Conservation (phyloP, 345 rosid genomes). For the Citrus australasica region DNA sequence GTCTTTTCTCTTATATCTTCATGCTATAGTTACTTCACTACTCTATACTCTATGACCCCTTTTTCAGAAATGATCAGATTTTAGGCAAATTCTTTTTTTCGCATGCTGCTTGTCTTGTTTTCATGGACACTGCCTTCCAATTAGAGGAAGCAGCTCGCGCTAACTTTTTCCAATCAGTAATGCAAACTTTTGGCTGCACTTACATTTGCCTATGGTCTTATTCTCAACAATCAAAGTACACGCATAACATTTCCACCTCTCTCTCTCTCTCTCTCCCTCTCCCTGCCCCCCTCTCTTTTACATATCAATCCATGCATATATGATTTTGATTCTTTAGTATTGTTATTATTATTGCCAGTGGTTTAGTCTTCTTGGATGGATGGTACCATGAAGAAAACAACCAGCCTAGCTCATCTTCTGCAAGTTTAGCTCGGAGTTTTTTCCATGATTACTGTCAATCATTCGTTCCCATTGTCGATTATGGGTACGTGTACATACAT, state of each 20-base stretch:
- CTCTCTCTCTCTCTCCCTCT: background rate
- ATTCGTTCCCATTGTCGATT: slow-evolving; percentile 25
- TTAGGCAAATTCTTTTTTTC: too few species aligned
- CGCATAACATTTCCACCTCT: background rate
- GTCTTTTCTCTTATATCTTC: too few species aligned
- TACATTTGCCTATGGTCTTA: slow-evolving; percentile 73
- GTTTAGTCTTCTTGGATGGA: slow-evolving; percentile 50
- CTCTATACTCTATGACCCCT: too few species aligned
- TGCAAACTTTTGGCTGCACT: slow-evolving; percentile 44
- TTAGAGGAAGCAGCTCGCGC: slow-evolving; percentile 34
- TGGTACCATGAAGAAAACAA: slow-evolving; percentile 37
- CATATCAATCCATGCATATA: background rate
- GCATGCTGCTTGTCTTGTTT: background rate
- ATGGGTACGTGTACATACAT: slow-evolving; percentile 24
- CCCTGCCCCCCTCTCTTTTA: background rate
- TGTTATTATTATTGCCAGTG: slow-evolving; percentile 28
- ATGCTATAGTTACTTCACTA: too few species aligned
- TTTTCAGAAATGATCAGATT: too few species aligned
- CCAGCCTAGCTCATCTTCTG: slow-evolving; percentile 43
- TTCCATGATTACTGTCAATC: slow-evolving; percentile 47
- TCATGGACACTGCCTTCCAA: slow-evolving; percentile 57
- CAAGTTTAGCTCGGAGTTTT: slow-evolving; percentile 36
- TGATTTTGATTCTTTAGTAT: background rate
- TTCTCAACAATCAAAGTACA: slow-evolving; percentile 40
- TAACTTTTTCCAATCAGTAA: slow-evolving; percentile 39